Conservation (phyloP, 2,329 filamentous ascomycete species). For the Diaporthe velutina region DNA sequence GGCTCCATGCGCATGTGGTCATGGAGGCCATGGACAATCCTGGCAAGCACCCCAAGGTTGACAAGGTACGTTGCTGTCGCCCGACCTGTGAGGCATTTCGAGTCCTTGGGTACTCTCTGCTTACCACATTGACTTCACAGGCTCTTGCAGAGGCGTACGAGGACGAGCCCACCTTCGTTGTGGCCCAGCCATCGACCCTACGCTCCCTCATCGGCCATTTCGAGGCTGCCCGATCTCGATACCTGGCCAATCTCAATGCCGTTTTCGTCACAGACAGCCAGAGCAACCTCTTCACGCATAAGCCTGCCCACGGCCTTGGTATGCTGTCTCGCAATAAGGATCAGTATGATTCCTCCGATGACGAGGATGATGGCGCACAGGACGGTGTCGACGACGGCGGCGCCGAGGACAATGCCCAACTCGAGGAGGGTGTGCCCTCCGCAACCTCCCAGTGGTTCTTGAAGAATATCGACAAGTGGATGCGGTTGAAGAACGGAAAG, state of each 20-base stretch:
- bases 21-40: background rate
- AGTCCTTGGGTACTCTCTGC: background rate
- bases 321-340: no score
- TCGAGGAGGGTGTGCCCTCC: background rate
- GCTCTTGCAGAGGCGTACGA: background rate
- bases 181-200: background rate
- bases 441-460: background rate
- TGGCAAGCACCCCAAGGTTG: background rate
- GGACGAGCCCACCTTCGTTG: background rate
- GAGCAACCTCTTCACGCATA: fast-evolving
- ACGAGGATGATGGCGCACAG: background rate
- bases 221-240: background rate
- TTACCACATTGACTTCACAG: background rate
- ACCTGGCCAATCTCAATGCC: background rate
- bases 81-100: background rate
- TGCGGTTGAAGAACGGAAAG: background rate
- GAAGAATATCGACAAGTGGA: background rate
- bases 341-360: background rate
- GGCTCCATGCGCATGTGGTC: background rate
- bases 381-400: background rate
- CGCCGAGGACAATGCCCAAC: background rate
- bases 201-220: background rate
- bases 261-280: fast-evolving
- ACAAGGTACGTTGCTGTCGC: background rate
- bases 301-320: no score